A percentile compares a stretch with the other conserved stretches of the same genome.
phyloP scores from a whole-genome alignment of 371 early-diverging fungal genomes.

The Mortierella sp. region DNA sequence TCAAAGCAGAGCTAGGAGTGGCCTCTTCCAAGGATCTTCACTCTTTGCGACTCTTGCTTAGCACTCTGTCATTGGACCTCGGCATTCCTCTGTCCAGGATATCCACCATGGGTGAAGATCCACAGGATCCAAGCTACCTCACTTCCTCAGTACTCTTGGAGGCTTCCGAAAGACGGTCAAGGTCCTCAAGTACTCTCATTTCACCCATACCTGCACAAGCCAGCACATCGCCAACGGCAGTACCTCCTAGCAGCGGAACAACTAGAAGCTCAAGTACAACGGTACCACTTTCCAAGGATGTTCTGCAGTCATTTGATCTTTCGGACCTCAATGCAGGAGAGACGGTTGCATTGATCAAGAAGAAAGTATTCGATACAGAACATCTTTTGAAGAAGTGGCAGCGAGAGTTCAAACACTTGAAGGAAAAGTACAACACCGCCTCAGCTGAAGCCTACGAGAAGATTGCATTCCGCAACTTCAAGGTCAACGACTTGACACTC shows the following conservation, averaged over 20 bases:
- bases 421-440: conserved; percentile 65
- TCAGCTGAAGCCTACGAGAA: conserved; percentile 59
- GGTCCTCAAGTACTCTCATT: conserved; percentile 1
- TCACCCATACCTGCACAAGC: conserved; percentile 4
- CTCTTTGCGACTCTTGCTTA: conserved; percentile 13
- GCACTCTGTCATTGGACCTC: conserved; percentile 37
- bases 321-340: conserved; percentile 28
- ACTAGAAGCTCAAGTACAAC: conserved; percentile 39
- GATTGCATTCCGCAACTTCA: conserved; percentile 76
- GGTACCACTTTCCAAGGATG: conserved; percentile 32
- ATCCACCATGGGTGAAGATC: conserved; percentile 8
- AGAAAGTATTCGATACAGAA: conserved; percentile 59
- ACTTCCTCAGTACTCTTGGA: conserved; percentile 40
- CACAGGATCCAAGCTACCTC: conserved; percentile 11
- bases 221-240: conserved; percentile 10
- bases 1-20: conserved; percentile 17
- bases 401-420: conserved; percentile 38
- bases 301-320: conserved; percentile 39
- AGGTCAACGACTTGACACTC: conserved; percentile 75
- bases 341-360: conserved; percentile 49
- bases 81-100: conserved; percentile 40
- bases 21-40: conserved; percentile 24
- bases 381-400: conserved; percentile 57
- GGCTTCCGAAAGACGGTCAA: conserved; percentile 21
- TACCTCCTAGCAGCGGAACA: conserved; percentile 6